These are phyloP conservation scores for Epithele typhae DNA, from an alignment of 768 basidiomycete genomes.

Conservation along the genomic window DNA sequence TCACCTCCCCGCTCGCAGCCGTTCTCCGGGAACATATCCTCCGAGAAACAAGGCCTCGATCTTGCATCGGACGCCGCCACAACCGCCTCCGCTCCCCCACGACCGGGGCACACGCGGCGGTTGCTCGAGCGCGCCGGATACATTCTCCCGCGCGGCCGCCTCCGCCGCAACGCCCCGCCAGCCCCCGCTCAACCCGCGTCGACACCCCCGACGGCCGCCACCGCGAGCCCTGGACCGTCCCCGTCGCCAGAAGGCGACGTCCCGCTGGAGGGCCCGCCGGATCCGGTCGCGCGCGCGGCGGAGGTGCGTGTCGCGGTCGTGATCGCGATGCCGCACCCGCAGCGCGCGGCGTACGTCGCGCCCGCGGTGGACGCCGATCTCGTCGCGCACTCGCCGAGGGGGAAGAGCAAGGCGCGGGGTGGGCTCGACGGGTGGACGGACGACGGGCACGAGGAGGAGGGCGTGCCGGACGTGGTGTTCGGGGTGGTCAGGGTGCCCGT, in stretches of 20 bases:
- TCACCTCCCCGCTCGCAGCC: conserved; percentile 5
- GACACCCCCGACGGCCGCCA: conserved; percentile 3
- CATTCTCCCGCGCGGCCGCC: conserved; percentile 7
- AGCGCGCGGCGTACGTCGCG: conserved; percentile 14
- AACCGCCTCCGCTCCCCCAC: neutral
- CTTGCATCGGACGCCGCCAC: neutral
- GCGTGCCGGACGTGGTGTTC: conserved; percentile 46
- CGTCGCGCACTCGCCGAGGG: neutral
- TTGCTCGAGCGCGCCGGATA: conserved; percentile 7
- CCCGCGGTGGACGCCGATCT: neutral
- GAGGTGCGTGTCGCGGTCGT: conserved; percentile 51
- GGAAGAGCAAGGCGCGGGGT: conserved; percentile 23
- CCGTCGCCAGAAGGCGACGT: conserved; percentile 5
- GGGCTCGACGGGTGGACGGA: conserved; percentile 12
- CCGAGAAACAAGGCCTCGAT: conserved; percentile 9
- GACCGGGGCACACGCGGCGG: neutral
- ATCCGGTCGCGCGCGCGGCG: conserved; percentile 20
- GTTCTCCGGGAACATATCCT: conserved; percentile 9
- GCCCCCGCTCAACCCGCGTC: neutral
- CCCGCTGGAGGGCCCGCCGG: conserved; percentile 10
- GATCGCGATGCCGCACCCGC: conserved; percentile 51
- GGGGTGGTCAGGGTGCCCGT: conserved; percentile 39
- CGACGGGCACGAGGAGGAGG: conserved; percentile 28
- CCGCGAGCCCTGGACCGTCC: neutral
- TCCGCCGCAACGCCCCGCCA: conserved; percentile 2